These are phyloP conservation scores for Pseudomassariella vexata DNA, from an alignment of 2,329 filamentous ascomycete genomes.

Conservation along the genomic window DNA sequence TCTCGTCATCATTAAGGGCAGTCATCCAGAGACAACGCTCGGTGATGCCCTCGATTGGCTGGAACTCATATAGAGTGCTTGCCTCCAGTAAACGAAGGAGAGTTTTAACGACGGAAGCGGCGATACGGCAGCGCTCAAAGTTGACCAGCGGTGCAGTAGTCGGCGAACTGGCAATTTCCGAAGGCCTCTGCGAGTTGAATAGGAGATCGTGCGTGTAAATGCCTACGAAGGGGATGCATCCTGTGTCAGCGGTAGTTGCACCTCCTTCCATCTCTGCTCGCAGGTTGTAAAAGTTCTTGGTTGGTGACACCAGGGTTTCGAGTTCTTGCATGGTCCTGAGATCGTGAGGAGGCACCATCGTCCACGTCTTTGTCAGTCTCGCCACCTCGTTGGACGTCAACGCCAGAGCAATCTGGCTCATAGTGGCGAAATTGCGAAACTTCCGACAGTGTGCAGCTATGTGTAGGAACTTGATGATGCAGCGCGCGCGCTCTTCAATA, in stretches of 20 bases:
- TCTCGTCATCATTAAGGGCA: conserved; percentile 70
- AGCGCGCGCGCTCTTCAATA: conserved; percentile 66
- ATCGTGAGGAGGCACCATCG: conserved; percentile 60
- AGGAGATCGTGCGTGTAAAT: conserved; percentile 80
- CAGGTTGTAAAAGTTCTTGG: conserved; percentile 71
- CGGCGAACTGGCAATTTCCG: conserved; percentile 64
- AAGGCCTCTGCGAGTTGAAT: conserved; percentile 74
- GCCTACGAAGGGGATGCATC: conserved; percentile 79
- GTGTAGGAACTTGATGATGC: conserved; percentile 77
- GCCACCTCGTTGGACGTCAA: conserved; percentile 68
- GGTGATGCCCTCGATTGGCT: conserved; percentile 69
- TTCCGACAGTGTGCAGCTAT: conserved; percentile 70
- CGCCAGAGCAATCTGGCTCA: conserved; percentile 75
- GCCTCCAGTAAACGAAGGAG: conserved; percentile 73
- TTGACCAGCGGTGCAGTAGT: conserved; percentile 67
- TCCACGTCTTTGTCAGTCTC: conserved; percentile 66
- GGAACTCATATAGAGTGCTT: conserved; percentile 67
- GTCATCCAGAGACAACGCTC: conserved; percentile 84
- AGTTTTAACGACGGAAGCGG: conserved; percentile 73
- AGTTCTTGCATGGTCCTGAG: conserved; percentile 61
- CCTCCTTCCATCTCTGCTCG: conserved; percentile 73
- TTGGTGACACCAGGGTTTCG: conserved; percentile 68
- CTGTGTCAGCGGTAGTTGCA: conserved; percentile 50
- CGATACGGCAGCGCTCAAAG: conserved; percentile 74
- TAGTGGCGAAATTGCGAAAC: conserved; percentile 77